phyloP scores from a whole-genome alignment of 768 basidiomycete species.

The Suillus variegatus region DNA sequence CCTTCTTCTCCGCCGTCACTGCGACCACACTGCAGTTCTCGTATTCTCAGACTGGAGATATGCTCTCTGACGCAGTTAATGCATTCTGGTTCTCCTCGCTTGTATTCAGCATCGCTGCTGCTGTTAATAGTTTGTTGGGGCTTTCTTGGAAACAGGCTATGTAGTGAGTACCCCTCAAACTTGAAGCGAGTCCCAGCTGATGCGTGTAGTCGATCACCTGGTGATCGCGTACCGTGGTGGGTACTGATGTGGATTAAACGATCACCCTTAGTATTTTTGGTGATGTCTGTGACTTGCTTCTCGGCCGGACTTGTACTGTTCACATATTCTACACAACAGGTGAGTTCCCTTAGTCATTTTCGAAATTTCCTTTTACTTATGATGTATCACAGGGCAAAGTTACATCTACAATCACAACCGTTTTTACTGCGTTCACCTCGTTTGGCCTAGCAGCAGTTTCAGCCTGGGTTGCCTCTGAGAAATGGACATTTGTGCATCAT shows the following conservation, averaged over 20 bases:
- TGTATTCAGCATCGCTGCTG: conserved; percentile 76
- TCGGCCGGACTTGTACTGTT: conserved; percentile 74
- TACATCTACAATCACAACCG: conserved; percentile 66
- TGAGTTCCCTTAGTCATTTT: conserved; percentile 23
- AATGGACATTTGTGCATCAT: conserved; percentile 62
- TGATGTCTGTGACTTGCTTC: conserved; percentile 75
- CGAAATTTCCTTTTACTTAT: not conserved
- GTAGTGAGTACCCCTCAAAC: conserved; percentile 56
- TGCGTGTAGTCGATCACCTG: conserved; percentile 65
- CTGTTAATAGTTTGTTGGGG: conserved; percentile 76
- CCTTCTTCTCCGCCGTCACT: conserved; percentile 76
- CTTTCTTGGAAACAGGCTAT: conserved; percentile 82
- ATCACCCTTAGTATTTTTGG: conserved; percentile 76
- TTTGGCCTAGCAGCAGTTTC: conserved; percentile 73
- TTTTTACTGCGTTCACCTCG: conserved; percentile 71
- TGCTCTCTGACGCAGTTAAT: conserved; percentile 57
- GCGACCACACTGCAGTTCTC: conserved; percentile 75
- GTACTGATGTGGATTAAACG: conserved; percentile 81
- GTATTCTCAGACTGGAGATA: conserved; percentile 35
- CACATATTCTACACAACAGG: conserved; percentile 66
- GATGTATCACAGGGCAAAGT: conserved; percentile 41
- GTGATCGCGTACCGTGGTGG: conserved; percentile 80
- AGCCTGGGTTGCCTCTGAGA: conserved; percentile 72
- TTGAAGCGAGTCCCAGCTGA: not conserved
- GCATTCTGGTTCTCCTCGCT: conserved; percentile 74